Percentiles rank a stretch among this genome's conserved stretches.
Evolutionary conservation across 1,139 yeast genomes (phyloP).

Genomic region (Yamadazyma dushanensis): DNA sequence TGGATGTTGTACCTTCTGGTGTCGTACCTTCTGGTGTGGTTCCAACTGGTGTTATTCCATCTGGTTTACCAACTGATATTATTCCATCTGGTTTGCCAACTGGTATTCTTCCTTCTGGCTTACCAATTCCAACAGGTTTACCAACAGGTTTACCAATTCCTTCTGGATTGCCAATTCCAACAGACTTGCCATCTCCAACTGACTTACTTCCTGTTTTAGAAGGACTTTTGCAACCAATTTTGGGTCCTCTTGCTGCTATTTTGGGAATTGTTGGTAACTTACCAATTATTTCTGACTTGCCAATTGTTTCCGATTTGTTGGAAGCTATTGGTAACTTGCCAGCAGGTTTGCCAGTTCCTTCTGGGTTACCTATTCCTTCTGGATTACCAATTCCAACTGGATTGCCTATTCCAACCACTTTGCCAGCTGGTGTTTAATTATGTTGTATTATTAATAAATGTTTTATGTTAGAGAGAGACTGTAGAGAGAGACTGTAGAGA

Average conservation of each 20-base stretch:
- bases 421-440: slow-evolving; percentile 7
- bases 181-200: slow-evolving; percentile 9
- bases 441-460: too few relatives aligned
- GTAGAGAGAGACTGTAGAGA: too few relatives aligned
- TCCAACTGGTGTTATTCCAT: slow-evolving; percentile 7
- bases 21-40: slow-evolving; percentile 9
- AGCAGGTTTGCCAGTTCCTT: slow-evolving; percentile 10
- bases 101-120: slow-evolving; percentile 4
- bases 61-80: slow-evolving; percentile 10
- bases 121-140: slow-evolving; percentile 9
- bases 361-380: slow-evolving; percentile 12
- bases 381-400: slow-evolving; percentile 9
- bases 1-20: slow-evolving; percentile 7
- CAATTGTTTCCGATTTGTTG: slow-evolving; percentile 12
- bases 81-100: slow-evolving; percentile 4
- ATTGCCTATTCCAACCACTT: slow-evolving; percentile 5
- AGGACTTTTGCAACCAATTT: slow-evolving; percentile 7
- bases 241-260: slow-evolving; percentile 9
- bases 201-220: slow-evolving; percentile 7
- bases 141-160: slow-evolving; percentile 5
- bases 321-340: slow-evolving; percentile 12
- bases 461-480: too few relatives aligned
- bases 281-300: slow-evolving; percentile 14
- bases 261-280: slow-evolving; percentile 9
- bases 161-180: slow-evolving; percentile 1